Conservation (phyloP, 768 basidiomycete species). For the Mycena epipterygia region DNA sequence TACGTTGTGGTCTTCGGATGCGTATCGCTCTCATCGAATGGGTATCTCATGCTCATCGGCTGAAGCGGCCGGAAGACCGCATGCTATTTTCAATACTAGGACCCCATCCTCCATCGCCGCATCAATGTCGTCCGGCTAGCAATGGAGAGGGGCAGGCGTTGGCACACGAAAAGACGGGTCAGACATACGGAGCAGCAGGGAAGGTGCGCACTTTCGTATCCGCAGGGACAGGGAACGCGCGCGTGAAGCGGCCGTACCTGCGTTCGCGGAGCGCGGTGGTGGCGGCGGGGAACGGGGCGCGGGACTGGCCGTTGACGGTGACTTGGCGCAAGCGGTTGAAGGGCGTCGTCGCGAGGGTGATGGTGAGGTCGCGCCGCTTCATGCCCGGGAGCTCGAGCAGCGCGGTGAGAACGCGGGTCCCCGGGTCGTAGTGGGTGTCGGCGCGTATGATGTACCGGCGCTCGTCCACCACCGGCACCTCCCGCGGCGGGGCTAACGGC, state of each 20-base stretch:
- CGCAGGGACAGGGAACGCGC: slow-evolving; percentile 67
- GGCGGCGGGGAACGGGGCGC: slow-evolving; percentile 53
- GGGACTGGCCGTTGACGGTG: slow-evolving; percentile 63
- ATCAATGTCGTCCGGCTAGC: slow-evolving; percentile 66
- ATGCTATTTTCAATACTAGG: slow-evolving; percentile 67
- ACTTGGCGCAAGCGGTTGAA: slow-evolving; percentile 76
- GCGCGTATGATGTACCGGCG: slow-evolving; percentile 65
- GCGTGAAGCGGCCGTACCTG: slow-evolving; percentile 62
- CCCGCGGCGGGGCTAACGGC: background rate
- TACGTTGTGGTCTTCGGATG: background rate
- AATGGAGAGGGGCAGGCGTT: slow-evolving; percentile 23
- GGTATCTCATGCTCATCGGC: slow-evolving; percentile 65
- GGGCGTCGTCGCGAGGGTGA: slow-evolving; percentile 71
- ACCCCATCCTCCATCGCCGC: slow-evolving; percentile 73
- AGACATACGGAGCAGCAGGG: slow-evolving; percentile 31
- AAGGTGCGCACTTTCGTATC: slow-evolving; percentile 65
- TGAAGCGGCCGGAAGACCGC: slow-evolving; percentile 58
- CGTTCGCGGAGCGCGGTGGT: slow-evolving; percentile 55
- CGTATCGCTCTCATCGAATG: slow-evolving; percentile 55
- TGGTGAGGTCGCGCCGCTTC: slow-evolving; percentile 66
- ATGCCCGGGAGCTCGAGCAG: slow-evolving; percentile 81
- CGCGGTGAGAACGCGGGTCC: slow-evolving; percentile 65
- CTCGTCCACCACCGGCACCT: slow-evolving; percentile 24
- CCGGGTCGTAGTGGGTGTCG: slow-evolving; percentile 70
- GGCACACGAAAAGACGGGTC: slow-evolving; percentile 37